phyloP scores from a whole-genome alignment of 176 grass and related monocot species.

The Lolium rigidum region DNA sequence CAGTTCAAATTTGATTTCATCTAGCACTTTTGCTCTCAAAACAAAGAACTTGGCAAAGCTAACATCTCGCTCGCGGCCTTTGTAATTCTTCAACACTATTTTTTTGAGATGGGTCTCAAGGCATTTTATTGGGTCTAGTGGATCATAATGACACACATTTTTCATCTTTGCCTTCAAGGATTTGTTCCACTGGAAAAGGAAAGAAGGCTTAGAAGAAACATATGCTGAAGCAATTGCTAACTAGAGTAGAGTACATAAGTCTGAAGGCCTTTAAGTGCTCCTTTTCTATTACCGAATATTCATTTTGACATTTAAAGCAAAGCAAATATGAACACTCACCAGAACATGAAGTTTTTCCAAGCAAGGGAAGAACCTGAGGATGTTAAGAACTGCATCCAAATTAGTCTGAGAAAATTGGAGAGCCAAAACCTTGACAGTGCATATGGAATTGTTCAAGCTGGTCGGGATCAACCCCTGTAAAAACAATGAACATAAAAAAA shows the following conservation, averaged over 20 bases:
- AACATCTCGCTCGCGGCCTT: neutral
- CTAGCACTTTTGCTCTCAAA: neutral
- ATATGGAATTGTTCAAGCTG: neutral
- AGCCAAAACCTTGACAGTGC: neutral
- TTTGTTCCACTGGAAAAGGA: neutral
- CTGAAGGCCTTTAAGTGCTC: no score
- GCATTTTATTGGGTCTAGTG: slow-evolving; percentile 5
- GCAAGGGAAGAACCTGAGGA: neutral
- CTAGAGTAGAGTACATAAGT: neutral
- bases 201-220: neutral
- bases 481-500: neutral
- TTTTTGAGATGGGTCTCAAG: neutral
- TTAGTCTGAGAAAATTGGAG: neutral
- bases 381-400: neutral
- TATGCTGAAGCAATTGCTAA: neutral
- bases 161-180: neutral
- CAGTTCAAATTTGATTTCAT: neutral
- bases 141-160: neutral
- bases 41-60: neutral
- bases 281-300: neutral
- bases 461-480: neutral
- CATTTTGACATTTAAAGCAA: neutral
- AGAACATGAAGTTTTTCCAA: neutral
- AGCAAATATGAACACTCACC: neutral
- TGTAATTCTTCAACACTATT: neutral